Base-by-base conservation (phyloP, 2,329 filamentous ascomycete species). In the Daldinia sp. region DNA sequence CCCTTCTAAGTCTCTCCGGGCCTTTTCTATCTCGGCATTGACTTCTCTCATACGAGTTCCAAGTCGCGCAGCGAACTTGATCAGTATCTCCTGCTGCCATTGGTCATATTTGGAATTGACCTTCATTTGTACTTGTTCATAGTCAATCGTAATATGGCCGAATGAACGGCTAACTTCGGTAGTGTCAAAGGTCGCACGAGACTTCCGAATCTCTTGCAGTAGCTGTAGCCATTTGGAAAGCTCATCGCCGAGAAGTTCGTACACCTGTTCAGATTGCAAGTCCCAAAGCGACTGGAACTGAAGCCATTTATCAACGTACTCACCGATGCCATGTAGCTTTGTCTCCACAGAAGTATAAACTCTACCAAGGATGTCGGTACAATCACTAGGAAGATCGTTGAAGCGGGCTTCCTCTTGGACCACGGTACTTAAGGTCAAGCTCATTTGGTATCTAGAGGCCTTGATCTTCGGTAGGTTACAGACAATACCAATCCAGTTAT, bases 91-190 rank as follows among this genome's bases (percentile, higher is more conserved):
- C 75, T 98, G 93, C 80, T 99, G 96, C 96, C 97, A 99, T 79
- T 98, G 95, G 78, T 99, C 97, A 78, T 99, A 99, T 80, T 98
- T 99, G 75, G 94, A 93, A 76, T 98, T 99, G 79, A 99, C 96
- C 81, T 97, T 98, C 64, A 95, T 93, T 81, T 99, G 97, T 0
- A 99, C 96, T 80, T 99, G 97, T 75, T 98, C 96, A 77, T 99
- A 99, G 79, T 99, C 95, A 76, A 99, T 94, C 3, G 92, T 93
- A 60, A 98, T 90, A 79, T 97, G 95, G 4, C 96, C 96, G 78
- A 99, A 99, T 0, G 92, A 92, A 42, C 93, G 92, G 79, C 92
- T 96, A 72, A 97, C 93, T 78, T 98, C 96, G 7, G 95, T 97
- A 1, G 95, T 99, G 78, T 99, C 96, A 75, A 99, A 99, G 0